phyloP scores from a whole-genome alignment of 2,329 filamentous ascomycete species.

The Fusarium austroafricanum region DNA sequence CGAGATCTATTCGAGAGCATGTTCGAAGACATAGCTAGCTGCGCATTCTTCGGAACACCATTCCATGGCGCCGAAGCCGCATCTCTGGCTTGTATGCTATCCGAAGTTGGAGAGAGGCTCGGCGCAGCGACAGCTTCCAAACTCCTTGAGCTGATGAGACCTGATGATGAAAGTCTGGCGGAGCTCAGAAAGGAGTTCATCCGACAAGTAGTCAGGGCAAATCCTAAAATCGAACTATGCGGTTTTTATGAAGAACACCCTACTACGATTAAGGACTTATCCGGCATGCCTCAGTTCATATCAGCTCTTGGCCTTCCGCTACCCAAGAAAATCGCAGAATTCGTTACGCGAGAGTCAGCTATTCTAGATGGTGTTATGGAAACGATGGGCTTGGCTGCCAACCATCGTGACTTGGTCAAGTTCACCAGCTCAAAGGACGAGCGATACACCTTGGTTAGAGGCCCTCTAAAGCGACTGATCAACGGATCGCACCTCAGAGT shows the following conservation, averaged over 20 bases:
- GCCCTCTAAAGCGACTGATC: slow-evolving; percentile 53
- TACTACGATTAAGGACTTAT: slow-evolving; percentile 53
- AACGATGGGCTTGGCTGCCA: slow-evolving; percentile 51
- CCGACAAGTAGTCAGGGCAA: slow-evolving; percentile 50
- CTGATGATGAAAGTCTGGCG: slow-evolving; percentile 52
- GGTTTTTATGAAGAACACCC: slow-evolving; percentile 57
- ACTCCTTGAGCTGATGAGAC: slow-evolving; percentile 55
- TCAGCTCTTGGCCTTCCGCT: slow-evolving; percentile 43
- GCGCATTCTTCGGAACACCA: slow-evolving; percentile 56
- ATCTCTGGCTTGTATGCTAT: slow-evolving; percentile 53
- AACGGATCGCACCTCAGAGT: slow-evolving; percentile 51
- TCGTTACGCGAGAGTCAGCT: slow-evolving; percentile 56
- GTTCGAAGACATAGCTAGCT: slow-evolving; percentile 55
- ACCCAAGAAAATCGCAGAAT: slow-evolving; percentile 51
- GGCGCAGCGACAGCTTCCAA: slow-evolving; percentile 51
- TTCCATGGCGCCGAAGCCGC: slow-evolving; percentile 55
- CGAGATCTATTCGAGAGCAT: slow-evolving; percentile 53
- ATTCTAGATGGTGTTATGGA: slow-evolving; percentile 51
- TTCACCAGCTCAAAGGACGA: slow-evolving; percentile 56
- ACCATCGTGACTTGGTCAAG: slow-evolving; percentile 56
- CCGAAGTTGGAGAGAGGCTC: slow-evolving; percentile 50
- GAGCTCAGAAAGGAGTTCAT: slow-evolving; percentile 56
- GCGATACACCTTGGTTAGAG: slow-evolving; percentile 52
- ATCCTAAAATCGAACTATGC: slow-evolving; percentile 51
- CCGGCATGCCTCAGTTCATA: slow-evolving; percentile 46